Evolutionary conservation across 768 basidiomycete genomes (phyloP).

Genomic region (Amanita jacksonii): DNA sequence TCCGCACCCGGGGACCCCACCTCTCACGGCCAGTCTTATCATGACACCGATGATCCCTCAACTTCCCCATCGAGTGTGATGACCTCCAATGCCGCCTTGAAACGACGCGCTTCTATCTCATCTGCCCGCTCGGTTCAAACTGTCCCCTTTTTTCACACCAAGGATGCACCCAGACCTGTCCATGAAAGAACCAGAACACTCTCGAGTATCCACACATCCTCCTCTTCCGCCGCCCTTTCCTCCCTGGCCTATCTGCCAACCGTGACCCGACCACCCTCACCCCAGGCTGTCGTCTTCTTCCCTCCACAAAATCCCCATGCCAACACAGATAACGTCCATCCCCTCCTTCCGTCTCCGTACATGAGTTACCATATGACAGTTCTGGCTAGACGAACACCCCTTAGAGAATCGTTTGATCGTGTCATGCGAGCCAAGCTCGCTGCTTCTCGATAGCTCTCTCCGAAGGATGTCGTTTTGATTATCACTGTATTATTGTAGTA

Average conservation of each 20-base stretch:
- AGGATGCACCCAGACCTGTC: conserved; percentile 7
- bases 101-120: conserved; percentile 28
- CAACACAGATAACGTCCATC: conserved; percentile 54
- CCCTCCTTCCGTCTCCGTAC: conserved; percentile 65
- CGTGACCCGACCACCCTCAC: conserved; percentile 34
- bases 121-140: conserved; percentile 49
- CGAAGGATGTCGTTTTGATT: background rate
- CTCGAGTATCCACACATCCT: conserved; percentile 45
- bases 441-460: conserved; percentile 15
- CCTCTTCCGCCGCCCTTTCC: conserved; percentile 47
- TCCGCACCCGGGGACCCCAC: conserved; percentile 34
- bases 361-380: conserved; percentile 63
- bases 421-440: conserved; percentile 47
- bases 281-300: conserved; percentile 50
- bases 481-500: too few relatives aligned
- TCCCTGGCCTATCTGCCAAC: conserved; percentile 47
- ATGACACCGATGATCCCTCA: conserved; percentile 17
- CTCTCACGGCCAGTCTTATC: conserved; percentile 18
- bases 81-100: conserved; percentile 18
- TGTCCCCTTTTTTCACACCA: conserved; percentile 27
- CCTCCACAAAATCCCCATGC: conserved; percentile 48
- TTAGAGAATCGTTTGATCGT: conserved; percentile 63
- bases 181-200: conserved; percentile 44
- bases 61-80: conserved; percentile 26
- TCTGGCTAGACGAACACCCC: conserved; percentile 51